Conservation (phyloP, 2,329 filamentous ascomycete species). For the Trichoderma endophyticum region DNA sequence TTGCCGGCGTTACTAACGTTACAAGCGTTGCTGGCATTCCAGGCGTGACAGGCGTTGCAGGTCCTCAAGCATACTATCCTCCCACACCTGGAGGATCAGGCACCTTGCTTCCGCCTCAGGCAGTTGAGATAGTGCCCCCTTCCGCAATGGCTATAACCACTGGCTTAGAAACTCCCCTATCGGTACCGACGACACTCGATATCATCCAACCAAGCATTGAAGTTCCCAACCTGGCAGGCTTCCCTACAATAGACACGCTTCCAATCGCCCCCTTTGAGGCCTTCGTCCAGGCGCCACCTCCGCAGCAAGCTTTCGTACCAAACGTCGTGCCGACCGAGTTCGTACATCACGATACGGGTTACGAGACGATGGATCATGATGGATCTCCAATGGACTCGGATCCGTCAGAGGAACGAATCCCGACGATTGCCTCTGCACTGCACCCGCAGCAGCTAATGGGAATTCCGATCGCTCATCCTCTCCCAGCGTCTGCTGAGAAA, state of each 20-base stretch:
- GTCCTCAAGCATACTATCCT: constrained; percentile 76
- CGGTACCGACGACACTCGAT: constrained; percentile 68
- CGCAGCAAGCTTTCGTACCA: constrained; percentile 65
- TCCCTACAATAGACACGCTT: constrained; percentile 60
- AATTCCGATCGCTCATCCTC: constrained; percentile 42
- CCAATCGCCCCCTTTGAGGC: constrained; percentile 67
- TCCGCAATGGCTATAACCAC: constrained; percentile 71
- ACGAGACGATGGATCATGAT: constrained; percentile 75
- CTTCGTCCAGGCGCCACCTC: constrained; percentile 61
- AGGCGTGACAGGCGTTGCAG: constrained; percentile 43
- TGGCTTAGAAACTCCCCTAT: constrained; percentile 77
- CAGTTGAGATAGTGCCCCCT: constrained; percentile 77
- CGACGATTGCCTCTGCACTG: constrained; percentile 58
- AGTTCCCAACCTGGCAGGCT: constrained; percentile 64
- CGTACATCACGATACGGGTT: constrained; percentile 74
- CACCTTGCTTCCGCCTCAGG: constrained; percentile 76
- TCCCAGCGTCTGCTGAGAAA: constrained; percentile 60
- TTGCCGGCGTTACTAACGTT: constrained; percentile 33
- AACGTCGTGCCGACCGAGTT: constrained; percentile 77
- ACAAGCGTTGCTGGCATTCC: constrained; percentile 38
- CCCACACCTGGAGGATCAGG: constrained; percentile 79
- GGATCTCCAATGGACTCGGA: constrained; percentile 63
- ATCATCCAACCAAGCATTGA: constrained; percentile 57
- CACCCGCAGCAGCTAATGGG: constrained; percentile 49
- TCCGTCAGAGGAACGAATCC: constrained; percentile 48